Conservation (phyloP, 495 filamentous ascomycete genomes). For the Glarea lozoyensis region DNA sequence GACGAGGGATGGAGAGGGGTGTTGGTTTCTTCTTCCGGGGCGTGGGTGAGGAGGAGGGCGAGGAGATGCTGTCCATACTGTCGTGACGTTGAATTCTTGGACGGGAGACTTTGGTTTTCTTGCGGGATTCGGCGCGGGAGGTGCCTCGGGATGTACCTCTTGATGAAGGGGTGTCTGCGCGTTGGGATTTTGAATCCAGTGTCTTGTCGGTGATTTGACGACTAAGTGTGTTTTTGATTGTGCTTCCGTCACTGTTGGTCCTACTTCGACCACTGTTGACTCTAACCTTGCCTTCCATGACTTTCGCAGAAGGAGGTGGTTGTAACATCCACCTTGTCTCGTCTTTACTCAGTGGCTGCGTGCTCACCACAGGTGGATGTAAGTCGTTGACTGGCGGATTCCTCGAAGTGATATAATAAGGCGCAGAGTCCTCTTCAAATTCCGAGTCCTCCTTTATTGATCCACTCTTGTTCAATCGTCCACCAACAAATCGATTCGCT, state of each 20-base stretch:
- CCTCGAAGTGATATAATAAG: conserved; percentile 53
- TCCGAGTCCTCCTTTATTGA: conserved; percentile 29
- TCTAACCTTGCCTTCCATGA: conserved; percentile 76
- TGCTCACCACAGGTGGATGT: conserved; percentile 78
- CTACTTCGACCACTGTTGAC: conserved; percentile 46
- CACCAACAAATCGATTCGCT: conserved; percentile 30
- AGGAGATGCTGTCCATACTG: conserved; percentile 12
- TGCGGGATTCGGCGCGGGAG: too few species aligned
- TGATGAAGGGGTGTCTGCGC: conserved; percentile 16
- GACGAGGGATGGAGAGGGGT: conserved; percentile 10
- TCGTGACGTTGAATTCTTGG: conserved; percentile 4
- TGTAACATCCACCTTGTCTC: conserved; percentile 86
- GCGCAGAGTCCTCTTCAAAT: conserved; percentile 29
- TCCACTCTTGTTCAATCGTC: conserved; percentile 42
- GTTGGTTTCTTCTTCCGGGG: too few species aligned
- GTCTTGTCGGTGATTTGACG: conserved; percentile 28
- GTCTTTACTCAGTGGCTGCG: conserved; percentile 52
- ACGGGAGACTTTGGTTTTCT: too few species aligned
- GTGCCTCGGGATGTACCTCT: conserved; percentile 3
- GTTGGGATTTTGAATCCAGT: conserved; percentile 24
- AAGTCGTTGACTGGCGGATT: conserved; percentile 80
- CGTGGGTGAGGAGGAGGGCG: background rate
- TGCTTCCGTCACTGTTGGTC: conserved; percentile 37
- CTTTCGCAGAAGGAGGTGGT: conserved; percentile 70
- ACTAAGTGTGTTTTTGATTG: conserved; percentile 23